Evolutionary conservation across 177 flowering plant species (phyloP).

Genomic region (Telopea speciosissima): DNA sequence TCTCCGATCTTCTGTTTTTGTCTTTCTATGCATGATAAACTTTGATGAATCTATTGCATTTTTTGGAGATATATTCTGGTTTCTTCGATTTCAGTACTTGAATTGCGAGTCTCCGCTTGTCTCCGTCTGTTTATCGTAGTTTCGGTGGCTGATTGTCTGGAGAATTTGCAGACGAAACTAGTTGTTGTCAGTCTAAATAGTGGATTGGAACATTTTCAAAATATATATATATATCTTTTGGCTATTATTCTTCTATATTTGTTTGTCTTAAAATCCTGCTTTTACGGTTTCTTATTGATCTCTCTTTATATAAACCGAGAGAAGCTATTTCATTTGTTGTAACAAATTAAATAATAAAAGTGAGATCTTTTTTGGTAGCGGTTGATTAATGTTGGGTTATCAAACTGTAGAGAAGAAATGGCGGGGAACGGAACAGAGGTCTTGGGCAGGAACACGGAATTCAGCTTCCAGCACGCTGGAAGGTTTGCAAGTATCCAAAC

Average conservation of each 20-base stretch:
- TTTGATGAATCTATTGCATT: slow-evolving; percentile 2
- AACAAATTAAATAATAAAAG: too few species aligned
- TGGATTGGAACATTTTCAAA: neutral
- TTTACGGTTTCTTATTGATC: too few species aligned
- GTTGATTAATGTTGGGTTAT: neutral
- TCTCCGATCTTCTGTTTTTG: neutral
- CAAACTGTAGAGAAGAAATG: slow-evolving; percentile 10
- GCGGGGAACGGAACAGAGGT: slow-evolving; percentile 33
- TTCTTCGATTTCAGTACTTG: neutral
- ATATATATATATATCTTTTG: too few species aligned
- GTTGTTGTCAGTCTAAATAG: neutral
- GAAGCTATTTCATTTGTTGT: too few species aligned
- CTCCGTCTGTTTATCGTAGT: neutral
- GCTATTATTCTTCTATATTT: too few species aligned
- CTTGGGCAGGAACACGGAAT: slow-evolving; percentile 24
- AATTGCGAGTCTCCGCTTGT: neutral
- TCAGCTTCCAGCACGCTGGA: slow-evolving; percentile 10
- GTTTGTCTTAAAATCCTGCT: too few species aligned
- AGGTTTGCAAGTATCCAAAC: slow-evolving; percentile 24
- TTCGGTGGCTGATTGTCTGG: neutral
- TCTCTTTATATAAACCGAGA: too few species aligned
- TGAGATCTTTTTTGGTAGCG: too few species aligned
- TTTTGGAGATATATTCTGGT: neutral
- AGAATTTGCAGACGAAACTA: neutral
- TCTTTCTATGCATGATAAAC: neutral